Evolutionary conservation across 768 basidiomycete genomes (phyloP), one percentile per base, ranked within the genome.

Genomic region (Suillus clintonianus): DNA sequence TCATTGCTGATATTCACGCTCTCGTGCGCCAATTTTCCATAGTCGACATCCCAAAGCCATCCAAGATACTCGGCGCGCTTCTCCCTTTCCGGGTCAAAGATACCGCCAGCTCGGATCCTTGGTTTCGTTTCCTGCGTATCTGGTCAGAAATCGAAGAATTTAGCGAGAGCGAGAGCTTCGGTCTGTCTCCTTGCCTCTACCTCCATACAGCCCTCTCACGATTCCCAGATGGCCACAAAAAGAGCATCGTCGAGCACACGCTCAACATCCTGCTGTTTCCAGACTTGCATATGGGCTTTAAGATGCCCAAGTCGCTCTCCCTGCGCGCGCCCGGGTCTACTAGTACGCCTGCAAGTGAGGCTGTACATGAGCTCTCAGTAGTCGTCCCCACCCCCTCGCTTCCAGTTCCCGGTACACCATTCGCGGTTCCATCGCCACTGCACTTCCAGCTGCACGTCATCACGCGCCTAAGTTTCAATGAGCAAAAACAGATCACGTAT

Each of bases 111-210:
- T 30, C 48, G 7, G 76, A 74, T 41, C 76, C 83, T 19, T 83
- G 88, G 74, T 90, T 92, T 73, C 86, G 83, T 66, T 87, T 83
- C 7, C 64, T 90, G 60, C 83, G 87, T 34, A 82, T 89, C 45
- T 93, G 92, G 91, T 88, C 85, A 5, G 91, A 94, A 68, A 79
- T 93, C 47, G 85, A 85, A 43, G 90, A 93, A 65, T 79, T 92
- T 55, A 89, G 85, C 68, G 92, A 94, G 76, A 89, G 83, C 71
- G 91, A 93, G 69, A 89, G 86, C 17, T 94, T 92, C 71, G 91
- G 92, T 91, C 70, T 63, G 83, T 76, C 9, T 30, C 59, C 42
- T 62, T 73, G 69, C 43, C 42, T 63, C 24, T 27, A 17, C 50
- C 2, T 17, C 17, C 50, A 51, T 19, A 30, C 4, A 51, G 48